Conservation (phyloP, 2,329 filamentous ascomycete genomes). For the Volutella citrinella region DNA sequence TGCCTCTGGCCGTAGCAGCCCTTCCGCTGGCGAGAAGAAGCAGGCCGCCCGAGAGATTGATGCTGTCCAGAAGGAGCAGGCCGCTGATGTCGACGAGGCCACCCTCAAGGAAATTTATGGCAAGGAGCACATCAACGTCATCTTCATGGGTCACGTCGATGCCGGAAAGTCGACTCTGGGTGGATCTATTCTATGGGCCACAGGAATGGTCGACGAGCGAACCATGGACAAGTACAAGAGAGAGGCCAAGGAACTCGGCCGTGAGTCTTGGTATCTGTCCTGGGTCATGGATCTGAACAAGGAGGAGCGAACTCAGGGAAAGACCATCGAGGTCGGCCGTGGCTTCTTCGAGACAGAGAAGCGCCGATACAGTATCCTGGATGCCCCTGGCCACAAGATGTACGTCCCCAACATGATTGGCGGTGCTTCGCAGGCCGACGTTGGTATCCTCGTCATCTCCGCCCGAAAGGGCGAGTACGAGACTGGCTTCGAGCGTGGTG, state of each 20-base stretch:
- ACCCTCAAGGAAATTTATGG: constrained; percentile 94
- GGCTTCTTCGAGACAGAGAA: constrained; percentile 97
- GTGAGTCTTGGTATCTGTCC: constrained; percentile 98
- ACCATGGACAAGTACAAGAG: constrained; percentile 98
- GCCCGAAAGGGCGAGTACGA: constrained; percentile 98
- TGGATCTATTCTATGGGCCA: constrained; percentile 87
- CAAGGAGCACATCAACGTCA: constrained; percentile 90
- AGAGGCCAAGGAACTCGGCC: constrained; percentile 92
- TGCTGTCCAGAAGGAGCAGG: constrained; percentile 79
- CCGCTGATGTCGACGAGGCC: constrained; percentile 65
- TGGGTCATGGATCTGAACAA: constrained; percentile 98
- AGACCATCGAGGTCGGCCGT: constrained; percentile 95
- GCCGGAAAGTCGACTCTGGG: constrained; percentile 96
- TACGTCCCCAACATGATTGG: constrained; percentile 99
- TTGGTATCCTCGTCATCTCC: constrained; percentile 93
- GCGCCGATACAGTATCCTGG: constrained; percentile 91
- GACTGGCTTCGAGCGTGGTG: constrained; percentile 94
- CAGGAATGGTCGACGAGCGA: constrained; percentile 98
- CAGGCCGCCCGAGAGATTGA: constrained; percentile 65
- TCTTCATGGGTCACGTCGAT: constrained; percentile 97
- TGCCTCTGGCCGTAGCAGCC: constrained; percentile 81
- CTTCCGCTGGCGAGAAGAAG: constrained; percentile 59
- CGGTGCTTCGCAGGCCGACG: constrained; percentile 86
- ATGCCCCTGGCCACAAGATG: constrained; percentile 96
- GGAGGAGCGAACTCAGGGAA: constrained; percentile 93